Evolutionary conservation across 306 rosid species (phyloP), one percentile per base, ranked within the genome.

Genomic region (Rubus parviflorus): DNA sequence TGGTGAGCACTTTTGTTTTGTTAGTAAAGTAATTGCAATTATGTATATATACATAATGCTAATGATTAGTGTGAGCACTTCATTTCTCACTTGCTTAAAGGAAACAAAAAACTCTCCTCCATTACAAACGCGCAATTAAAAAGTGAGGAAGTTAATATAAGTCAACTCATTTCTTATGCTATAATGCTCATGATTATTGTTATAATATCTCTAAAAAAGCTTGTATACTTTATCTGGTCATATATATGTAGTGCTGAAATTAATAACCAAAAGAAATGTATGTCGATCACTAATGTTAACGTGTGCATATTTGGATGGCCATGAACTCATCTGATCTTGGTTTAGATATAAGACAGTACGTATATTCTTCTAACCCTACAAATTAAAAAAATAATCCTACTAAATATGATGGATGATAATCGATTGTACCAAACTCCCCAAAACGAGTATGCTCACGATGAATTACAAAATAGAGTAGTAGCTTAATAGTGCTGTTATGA

Each of bases 401-500:
- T 35, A 30, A 61, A 35, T 62, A 62, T 13, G 43, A 16, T 30
- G 13, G 43, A 35, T 62, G 11, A 22, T 11, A 4, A 62, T 40
- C 70, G 22, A 37, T 17, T n/a, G 49, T 53, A 52, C 51, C 65
- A 53, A 38, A 52, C 49, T 52, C 70, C 25, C 70, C 17, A 40
- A 40, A 19, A 43, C 17, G 64, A 72, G 49, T 53, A 23, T 23
- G 22, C 75, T 52, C 64, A 38, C 17, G 64, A 72, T 72, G 23
- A 11, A 11, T 41, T 35, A 52, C 37, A 51, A 52, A 17, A 35
- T 45, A 37, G 46, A 49, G n/a, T 37, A 19, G 13, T 6, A 16
- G 45, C 10, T 53, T 52, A 20, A 14, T 7, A 40, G 75, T 72
- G 65, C 48, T 72, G 49, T 38, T 53, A 72, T 56, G 53, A 73